A percentile compares a stretch with the other conserved stretches of the same genome.
phyloP scores from a whole-genome alignment of 495 filamentous ascomycete species.

The Penicillium cataractarum region DNA sequence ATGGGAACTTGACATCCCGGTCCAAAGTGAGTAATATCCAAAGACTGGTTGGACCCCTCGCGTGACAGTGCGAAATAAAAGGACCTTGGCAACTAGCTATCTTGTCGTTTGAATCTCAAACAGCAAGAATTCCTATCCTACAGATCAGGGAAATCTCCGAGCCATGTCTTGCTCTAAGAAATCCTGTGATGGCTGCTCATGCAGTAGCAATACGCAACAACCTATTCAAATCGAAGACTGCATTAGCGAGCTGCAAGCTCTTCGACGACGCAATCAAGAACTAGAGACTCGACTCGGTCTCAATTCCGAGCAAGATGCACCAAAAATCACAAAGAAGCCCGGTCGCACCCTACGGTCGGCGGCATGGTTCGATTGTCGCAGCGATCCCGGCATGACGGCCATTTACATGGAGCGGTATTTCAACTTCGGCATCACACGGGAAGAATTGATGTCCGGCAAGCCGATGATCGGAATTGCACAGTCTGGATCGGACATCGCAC shows the following conservation, averaged over 20 bases:
- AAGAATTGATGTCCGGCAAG: slow-evolving; percentile 57
- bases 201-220: slow-evolving; percentile 25
- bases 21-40: slow-evolving; percentile 9
- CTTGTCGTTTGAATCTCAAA: not conserved
- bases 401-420: slow-evolving; percentile 60
- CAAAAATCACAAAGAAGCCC: slow-evolving; percentile 19
- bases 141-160: not conserved
- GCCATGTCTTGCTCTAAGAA: slow-evolving; percentile 40
- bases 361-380: slow-evolving; percentile 51
- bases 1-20: slow-evolving; percentile 11
- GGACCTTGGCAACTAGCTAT: not conserved
- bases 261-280: slow-evolving; percentile 32
- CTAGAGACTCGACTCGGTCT: slow-evolving; percentile 29
- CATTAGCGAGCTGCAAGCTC: slow-evolving; percentile 26
- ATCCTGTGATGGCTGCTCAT: slow-evolving; percentile 47
- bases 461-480: slow-evolving; percentile 63
- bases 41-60: slow-evolving; percentile 10
- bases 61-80: slow-evolving; percentile 4
- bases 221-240: slow-evolving; percentile 32
- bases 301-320: slow-evolving; percentile 5
- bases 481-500: slow-evolving; percentile 57
- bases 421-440: slow-evolving; percentile 57
- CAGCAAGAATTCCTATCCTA: not conserved
- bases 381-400: slow-evolving; percentile 54
- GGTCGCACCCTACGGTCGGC: slow-evolving; percentile 48